Evolutionary conservation across 345 rosid genomes (phyloP).

Genomic region (Schrenkiella parvula): DNA sequence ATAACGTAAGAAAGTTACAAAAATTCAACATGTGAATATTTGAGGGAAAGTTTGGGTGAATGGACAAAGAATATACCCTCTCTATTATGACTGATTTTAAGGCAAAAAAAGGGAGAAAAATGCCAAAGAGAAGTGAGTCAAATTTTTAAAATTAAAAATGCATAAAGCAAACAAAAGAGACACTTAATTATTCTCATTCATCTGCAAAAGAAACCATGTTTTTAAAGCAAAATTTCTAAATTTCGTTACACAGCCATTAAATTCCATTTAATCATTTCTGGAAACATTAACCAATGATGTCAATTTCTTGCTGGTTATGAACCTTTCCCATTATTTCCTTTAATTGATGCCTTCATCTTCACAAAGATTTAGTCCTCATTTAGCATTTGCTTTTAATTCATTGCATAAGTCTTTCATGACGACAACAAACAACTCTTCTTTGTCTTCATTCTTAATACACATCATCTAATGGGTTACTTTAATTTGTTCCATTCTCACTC

Average conservation of each 20-base stretch:
- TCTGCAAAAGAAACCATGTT: conserved; percentile 37
- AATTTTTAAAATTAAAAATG: conserved; percentile 13
- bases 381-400: conserved; percentile 35
- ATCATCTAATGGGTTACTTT: neutral
- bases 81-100: conserved; percentile 21
- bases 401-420: conserved; percentile 30
- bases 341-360: conserved; percentile 23
- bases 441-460: conserved; percentile 4
- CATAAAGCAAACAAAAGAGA: conserved; percentile 31
- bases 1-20: conserved; percentile 32
- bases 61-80: conserved; percentile 35
- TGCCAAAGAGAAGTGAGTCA: conserved; percentile 31
- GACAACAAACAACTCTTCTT: conserved; percentile 24
- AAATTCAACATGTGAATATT: conserved; percentile 29
- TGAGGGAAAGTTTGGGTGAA: conserved; percentile 26
- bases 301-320: conserved; percentile 34
- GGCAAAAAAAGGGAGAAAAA: conserved; percentile 16
- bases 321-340: conserved; percentile 35
- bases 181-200: conserved; percentile 34
- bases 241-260: conserved; percentile 18
- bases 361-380: conserved; percentile 30
- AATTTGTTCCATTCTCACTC: conserved; percentile 7
- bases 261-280: conserved; percentile 21
- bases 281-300: conserved; percentile 28
- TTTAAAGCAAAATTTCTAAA: conserved; percentile 28